phyloP scores from a whole-genome alignment of 805 yeast species.

The Deakozyma indianensis region DNA sequence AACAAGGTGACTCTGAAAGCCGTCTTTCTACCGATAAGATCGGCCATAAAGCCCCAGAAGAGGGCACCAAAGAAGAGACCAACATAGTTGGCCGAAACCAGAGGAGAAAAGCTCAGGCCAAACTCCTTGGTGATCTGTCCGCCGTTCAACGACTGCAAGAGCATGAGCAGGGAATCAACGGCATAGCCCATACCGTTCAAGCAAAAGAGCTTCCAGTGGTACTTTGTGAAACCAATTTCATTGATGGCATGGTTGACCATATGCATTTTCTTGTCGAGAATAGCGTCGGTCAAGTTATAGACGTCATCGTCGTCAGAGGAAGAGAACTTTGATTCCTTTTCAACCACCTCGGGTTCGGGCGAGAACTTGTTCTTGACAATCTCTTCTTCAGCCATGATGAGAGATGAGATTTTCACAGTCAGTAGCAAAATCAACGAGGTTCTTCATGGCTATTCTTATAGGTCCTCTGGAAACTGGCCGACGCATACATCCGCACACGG shows the following conservation, averaged over 20 bases:
- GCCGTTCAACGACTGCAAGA: constrained; percentile 32
- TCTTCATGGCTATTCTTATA: no score
- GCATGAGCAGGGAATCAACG: constrained; percentile 37
- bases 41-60: constrained; percentile 44
- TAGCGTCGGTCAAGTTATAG: background rate
- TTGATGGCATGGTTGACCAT: constrained; percentile 41
- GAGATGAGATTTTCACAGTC: no score
- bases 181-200: constrained; percentile 45
- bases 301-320: background rate
- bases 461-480: no score
- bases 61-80: constrained; percentile 40
- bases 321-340: background rate
- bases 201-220: constrained; percentile 34
- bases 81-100: constrained; percentile 33
- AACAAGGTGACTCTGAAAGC: constrained; percentile 39
- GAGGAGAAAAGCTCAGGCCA: constrained; percentile 28
- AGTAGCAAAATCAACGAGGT: no score
- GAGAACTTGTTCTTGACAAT: no score
- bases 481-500: no score
- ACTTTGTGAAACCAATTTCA: constrained; percentile 47
- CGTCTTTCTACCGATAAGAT: constrained; percentile 36
- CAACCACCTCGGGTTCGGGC: background rate
- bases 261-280: constrained; percentile 1
- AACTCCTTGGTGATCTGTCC: constrained; percentile 35
- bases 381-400: no score